Base-by-base conservation (phyloP, 176 grass and related monocot genomes). In the Avena insularis region DNA sequence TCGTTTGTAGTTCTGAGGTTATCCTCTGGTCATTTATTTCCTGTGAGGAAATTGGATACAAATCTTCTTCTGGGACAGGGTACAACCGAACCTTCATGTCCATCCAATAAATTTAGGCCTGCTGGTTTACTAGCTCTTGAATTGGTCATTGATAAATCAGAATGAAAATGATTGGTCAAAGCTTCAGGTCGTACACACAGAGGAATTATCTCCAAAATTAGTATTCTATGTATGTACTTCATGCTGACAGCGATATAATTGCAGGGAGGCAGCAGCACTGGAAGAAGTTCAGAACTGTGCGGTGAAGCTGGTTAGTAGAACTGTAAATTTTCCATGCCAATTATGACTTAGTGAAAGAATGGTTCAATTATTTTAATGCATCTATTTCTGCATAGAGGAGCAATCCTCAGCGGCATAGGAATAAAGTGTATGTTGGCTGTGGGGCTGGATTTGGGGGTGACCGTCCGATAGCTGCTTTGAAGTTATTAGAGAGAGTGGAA, bases 361-460 rank as follows among this genome's bases (percentile, higher is more conserved):
- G 59, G 38, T 75, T 66, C 17, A 66, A 8, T 86, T 78, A 68
- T 50, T 54, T 9, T 65, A 23, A 75, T 78, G 66, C 77, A 84
- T 40, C 1, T 68, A 45, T 84, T 13, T 16, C 27, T 75, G 82
- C 47, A 81, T 65, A 98, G 96, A 91, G 92, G 87, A 86, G 68
- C 8, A 87, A 92, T 87, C 91, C 93, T 83, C 46, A n/a, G 45
- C 77, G 88, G 50, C 51, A 53, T 67, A 95, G 93, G 88, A 83
- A 94, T 77, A 92, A 85, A 81, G 90, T 98, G 70, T 84, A 78
- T 78, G 85, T 98, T 77, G 96, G 90, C 53, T 98, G 96, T 70
- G 96, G 96, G 40, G 96, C 96, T 58, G 96, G 96, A 23, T 98
- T 98, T 91, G 91, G 88, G 6, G 96, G 96, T 63, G 93, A 98